Percentiles rank a stretch among this genome's conserved stretches.
phyloP scores from a whole-genome alignment of 768 basidiomycete genomes.

The Boletus pseudopeckii region DNA sequence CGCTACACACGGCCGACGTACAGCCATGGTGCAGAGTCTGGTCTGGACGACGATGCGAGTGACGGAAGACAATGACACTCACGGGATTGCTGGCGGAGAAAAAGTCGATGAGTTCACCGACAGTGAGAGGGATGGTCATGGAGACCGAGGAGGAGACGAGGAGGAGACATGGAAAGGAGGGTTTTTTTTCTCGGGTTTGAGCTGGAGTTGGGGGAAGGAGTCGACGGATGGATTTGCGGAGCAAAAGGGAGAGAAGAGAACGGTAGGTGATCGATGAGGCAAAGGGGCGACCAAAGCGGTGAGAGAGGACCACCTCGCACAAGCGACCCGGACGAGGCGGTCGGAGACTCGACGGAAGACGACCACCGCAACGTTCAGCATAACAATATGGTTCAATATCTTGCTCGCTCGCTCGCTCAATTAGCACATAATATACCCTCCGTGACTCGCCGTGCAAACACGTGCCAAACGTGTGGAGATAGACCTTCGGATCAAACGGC shows the following conservation, averaged over 20 bases:
- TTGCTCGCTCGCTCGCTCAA: too few species aligned
- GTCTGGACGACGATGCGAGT: too few species aligned
- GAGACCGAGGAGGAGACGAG: conserved; percentile 87
- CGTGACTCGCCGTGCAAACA: too few species aligned
- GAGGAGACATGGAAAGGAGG: conserved; percentile 64
- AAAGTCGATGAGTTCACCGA: conserved; percentile 92
- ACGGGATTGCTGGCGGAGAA: conserved; percentile 76
- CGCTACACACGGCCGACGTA: too few species aligned
- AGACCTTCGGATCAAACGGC: too few species aligned
- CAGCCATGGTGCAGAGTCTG: too few species aligned
- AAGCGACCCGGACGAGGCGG: background rate
- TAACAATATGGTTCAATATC: too few species aligned
- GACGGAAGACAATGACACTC: background rate
- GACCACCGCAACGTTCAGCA: background rate
- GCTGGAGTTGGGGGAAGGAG: conserved; percentile 38
- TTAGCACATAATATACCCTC: too few species aligned
- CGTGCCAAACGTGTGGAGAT: too few species aligned
- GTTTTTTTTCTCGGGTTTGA: conserved; percentile 83
- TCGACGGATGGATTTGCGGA: conserved; percentile 29
- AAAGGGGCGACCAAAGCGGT: conserved; percentile 6
- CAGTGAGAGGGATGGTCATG: conserved; percentile 89
- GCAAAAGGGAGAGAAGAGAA: conserved; percentile 25
- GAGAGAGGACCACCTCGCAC: background rate
- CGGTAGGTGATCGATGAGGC: conserved; percentile 1
- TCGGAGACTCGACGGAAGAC: conserved; percentile 3